Percentiles rank a stretch among this genome's conserved stretches.
Conservation (phyloP, 2,329 filamentous ascomycete species). For the Talaromyces sp. region DNA sequence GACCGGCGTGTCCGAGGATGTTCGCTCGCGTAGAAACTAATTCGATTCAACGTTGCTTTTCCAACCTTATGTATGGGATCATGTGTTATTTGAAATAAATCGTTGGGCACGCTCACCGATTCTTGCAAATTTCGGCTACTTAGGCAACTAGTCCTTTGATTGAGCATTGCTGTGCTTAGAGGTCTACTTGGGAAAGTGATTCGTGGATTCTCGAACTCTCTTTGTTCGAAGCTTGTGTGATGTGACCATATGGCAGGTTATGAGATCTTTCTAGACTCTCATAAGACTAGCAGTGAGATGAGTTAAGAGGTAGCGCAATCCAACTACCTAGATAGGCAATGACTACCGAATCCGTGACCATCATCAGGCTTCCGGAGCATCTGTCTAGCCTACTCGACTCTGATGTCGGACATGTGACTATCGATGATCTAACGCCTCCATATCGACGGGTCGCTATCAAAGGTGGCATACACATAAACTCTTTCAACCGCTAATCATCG, state of each 20-base stretch:
- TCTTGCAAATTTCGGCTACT: background rate
- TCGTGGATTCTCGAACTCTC: background rate
- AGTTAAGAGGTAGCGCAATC: background rate
- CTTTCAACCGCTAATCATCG: background rate
- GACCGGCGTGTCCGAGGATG: background rate
- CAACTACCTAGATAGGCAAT: background rate
- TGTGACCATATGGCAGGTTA: background rate
- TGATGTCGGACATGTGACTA: background rate
- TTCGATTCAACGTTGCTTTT: background rate
- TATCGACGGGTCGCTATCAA: background rate
- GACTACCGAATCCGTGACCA: background rate
- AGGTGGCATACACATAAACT: background rate
- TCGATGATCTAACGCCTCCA: background rate
- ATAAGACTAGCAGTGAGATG: background rate
- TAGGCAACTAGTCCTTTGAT: background rate
- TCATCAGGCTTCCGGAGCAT: background rate
- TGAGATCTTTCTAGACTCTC: background rate
- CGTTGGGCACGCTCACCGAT: background rate
- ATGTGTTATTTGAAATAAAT: background rate
- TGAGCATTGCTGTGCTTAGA: background rate
- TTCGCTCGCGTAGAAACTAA: background rate
- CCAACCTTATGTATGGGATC: background rate
- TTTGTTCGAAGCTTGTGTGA: slow-evolving; percentile 6
- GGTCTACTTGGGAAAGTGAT: background rate
- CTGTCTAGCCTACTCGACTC: background rate